Evolutionary conservation across 202 grass and related monocot genomes (phyloP), one percentile per base, ranked within the genome.

Genomic region (Sporobolus alterniflorus): DNA sequence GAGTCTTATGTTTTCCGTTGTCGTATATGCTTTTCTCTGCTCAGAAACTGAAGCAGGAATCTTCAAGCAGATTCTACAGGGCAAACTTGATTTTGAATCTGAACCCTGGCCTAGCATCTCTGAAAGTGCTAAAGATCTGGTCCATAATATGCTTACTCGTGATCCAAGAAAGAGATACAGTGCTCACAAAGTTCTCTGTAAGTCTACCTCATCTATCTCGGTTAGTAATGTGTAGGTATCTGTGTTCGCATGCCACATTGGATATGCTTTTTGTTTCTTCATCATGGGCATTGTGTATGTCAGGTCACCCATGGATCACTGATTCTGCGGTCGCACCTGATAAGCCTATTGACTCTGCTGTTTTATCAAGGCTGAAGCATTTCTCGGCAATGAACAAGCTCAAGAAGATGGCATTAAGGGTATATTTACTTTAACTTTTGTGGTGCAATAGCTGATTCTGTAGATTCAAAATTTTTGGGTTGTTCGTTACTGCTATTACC

Each of bases 311-410:
- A 33, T 99, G 96, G 96, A 96, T 99, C 89, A 88, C 94, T 88
- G 93, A 94, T 79, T 93, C 96, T 88, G 81, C 82, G 74, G 91
- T 96, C 28, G 93, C 91, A 42, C 93, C 96, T 84, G 96, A 99
- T 88, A 96, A 81, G 56, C 96, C 96, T 64, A 92, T 99, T 26
- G 96, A 95, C 86, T 94, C 93, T 84, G 93, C 96, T 84, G 96
- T 99, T 83, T 79, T 99, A 79, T 99, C 93, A 73, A 90, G 93
- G 57, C 75, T 99, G 78, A 99, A 99, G 32, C 91, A 96, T 75
- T 99, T 99, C 81, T 94, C 97, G 36, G 97, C 93, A 74, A 99
- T 96, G 93, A 99, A 99, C 85, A 99, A 99, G 84, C 91, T 99
- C 20, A 99, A 99, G 75, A 99, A 99, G 83, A 96, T 99, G 93